phyloP scores from a whole-genome alignment of 371 early-diverging fungal genomes.

The Haplosporangium sp. region DNA sequence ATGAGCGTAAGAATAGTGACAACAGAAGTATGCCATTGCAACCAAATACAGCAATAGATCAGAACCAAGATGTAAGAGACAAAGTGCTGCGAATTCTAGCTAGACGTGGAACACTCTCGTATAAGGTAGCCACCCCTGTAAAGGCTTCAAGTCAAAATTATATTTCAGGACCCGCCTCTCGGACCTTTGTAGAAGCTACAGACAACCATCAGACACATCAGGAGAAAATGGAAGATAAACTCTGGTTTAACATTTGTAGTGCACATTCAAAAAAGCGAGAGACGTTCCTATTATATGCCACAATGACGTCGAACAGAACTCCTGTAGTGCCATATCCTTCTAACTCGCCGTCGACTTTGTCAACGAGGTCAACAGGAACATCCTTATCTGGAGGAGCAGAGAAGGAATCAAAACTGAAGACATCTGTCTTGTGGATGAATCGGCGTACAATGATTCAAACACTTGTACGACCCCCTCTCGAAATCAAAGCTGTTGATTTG shows the following conservation, averaged over 20 bases:
- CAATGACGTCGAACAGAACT: not conserved
- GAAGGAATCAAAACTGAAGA: constrained; percentile 10
- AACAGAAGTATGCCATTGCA: not conserved
- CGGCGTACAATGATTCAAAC: constrained; percentile 14
- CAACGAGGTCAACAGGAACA: not conserved
- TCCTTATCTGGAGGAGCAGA: too few species aligned
- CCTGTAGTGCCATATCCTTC: not conserved
- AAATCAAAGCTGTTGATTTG: constrained; percentile 19
- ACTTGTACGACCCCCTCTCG: constrained; percentile 22
- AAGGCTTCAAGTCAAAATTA: not conserved
- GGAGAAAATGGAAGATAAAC: constrained; percentile 24
- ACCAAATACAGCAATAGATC: not conserved
- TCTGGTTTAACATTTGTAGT: constrained; percentile 34
- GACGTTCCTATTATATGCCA: constrained; percentile 10
- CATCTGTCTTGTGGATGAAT: constrained; percentile 10
- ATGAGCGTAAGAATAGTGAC: not conserved
- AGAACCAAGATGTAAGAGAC: constrained; percentile 11
- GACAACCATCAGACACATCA: constrained; percentile 24
- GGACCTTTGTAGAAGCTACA: not conserved
- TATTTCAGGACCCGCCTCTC: not conserved
- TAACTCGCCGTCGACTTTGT: not conserved
- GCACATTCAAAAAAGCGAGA: not conserved
- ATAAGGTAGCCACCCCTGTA: not conserved
- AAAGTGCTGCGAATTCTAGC: constrained; percentile 28
- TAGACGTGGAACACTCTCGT: constrained; percentile 31